phyloP scores from a whole-genome alignment of 78 protist genomes.

The Creolimax fragrantissima region DNA sequence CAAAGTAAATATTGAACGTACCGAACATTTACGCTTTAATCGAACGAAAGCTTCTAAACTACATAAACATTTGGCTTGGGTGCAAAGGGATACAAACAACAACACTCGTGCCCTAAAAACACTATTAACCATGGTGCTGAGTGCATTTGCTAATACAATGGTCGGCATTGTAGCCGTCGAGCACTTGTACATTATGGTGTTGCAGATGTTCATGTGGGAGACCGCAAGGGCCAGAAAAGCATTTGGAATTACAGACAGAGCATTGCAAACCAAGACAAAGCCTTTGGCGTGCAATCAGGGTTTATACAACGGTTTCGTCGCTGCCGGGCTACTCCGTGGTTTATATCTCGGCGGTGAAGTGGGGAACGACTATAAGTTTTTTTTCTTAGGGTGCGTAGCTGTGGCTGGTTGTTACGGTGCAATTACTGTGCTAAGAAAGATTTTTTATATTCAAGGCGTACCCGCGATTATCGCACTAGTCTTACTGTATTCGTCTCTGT shows the following conservation, averaged over 20 bases:
- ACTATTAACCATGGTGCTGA: neutral
- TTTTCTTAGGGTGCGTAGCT: neutral
- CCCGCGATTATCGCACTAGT: neutral
- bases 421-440: neutral
- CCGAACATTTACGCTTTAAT: neutral
- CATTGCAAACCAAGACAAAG: neutral
- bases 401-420: neutral
- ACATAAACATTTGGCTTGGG: neutral
- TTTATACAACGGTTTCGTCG: slow-evolving; percentile 1
- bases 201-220: neutral
- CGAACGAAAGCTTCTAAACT: neutral
- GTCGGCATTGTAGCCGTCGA: neutral
- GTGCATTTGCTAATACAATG: neutral
- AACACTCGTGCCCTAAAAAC: neutral
- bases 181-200: neutral
- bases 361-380: slow-evolving; percentile 7
- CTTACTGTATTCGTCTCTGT: slow-evolving; percentile 7
- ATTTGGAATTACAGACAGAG: neutral
- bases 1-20: neutral
- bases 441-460: neutral
- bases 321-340: neutral
- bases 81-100: neutral
- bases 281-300: slow-evolving; percentile 2
- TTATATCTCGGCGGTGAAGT: neutral
- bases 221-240: neutral